Evolutionary conservation across 805 yeast species (phyloP).

Genomic region (Spathaspora arborariae): DNA sequence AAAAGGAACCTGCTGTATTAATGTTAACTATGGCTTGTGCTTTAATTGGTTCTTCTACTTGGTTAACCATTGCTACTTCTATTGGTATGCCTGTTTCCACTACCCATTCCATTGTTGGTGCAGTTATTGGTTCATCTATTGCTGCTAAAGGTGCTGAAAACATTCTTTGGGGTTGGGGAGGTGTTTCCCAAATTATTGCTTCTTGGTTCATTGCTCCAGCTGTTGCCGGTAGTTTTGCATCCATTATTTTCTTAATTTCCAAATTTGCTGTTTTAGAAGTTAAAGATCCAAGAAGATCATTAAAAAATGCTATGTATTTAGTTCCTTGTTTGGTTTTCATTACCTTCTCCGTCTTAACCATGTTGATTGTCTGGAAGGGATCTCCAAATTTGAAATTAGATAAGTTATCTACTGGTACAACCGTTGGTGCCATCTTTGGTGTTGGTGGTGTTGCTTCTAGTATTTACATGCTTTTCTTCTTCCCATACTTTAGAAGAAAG

Average conservation of each 20-base stretch:
- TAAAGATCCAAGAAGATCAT: slow-evolving; percentile 36
- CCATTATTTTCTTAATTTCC: slow-evolving; percentile 54
- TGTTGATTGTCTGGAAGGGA: slow-evolving; percentile 80
- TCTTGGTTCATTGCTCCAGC: slow-evolving; percentile 79
- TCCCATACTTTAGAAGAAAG: slow-evolving; percentile 61
- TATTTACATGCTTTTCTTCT: slow-evolving; percentile 50
- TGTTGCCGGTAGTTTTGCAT: slow-evolving; percentile 61
- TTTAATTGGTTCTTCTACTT: slow-evolving; percentile 64
- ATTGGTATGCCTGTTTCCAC: slow-evolving; percentile 80
- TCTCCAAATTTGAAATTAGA: slow-evolving; percentile 63
- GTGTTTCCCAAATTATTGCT: slow-evolving; percentile 69
- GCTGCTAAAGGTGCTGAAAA: slow-evolving; percentile 64
- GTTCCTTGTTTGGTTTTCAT: slow-evolving; percentile 60
- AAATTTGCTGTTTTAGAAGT: slow-evolving; percentile 62
- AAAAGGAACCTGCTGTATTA: slow-evolving; percentile 60
- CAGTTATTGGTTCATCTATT: slow-evolving; percentile 67
- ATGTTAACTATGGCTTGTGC: slow-evolving; percentile 78
- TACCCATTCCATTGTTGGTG: slow-evolving; percentile 77
- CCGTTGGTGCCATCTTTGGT: slow-evolving; percentile 59
- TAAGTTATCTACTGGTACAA: slow-evolving; percentile 48
- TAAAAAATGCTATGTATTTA: slow-evolving; percentile 52
- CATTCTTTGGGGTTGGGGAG: slow-evolving; percentile 73
- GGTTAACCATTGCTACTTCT: slow-evolving; percentile 65
- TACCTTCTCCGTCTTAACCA: slow-evolving; percentile 61
- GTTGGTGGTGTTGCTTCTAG: slow-evolving; percentile 55